Percentiles rank a stretch among this genome's conserved stretches.
phyloP scores from a whole-genome alignment of 371 early-diverging fungal species.

The Mortierella sp. region DNA sequence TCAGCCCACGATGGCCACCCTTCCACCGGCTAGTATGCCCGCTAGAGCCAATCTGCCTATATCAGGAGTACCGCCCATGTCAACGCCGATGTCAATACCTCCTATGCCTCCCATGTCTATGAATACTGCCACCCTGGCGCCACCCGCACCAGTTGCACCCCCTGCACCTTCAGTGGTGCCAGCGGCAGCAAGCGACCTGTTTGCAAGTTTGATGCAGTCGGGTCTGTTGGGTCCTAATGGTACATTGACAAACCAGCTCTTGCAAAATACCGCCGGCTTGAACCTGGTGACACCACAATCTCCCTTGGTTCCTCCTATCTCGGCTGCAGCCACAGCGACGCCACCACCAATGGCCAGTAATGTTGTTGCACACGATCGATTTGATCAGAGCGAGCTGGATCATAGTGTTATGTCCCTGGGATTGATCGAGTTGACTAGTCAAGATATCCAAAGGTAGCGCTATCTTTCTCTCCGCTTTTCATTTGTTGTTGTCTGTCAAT shows the following conservation, averaged over 20 bases:
- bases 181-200: constrained; percentile 42
- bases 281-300: constrained; percentile 31
- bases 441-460: constrained; percentile 57
- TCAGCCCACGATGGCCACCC: constrained; percentile 12
- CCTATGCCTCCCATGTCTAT: constrained; percentile 11
- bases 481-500: neutral
- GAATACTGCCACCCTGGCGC: constrained; percentile 1
- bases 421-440: constrained; percentile 51
- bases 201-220: constrained; percentile 55
- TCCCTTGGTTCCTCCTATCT: constrained; percentile 14
- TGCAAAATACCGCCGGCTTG: constrained; percentile 24
- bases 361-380: constrained; percentile 9
- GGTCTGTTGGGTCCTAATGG: constrained; percentile 54
- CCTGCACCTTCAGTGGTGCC: constrained; percentile 35
- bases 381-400: constrained; percentile 21
- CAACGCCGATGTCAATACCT: constrained; percentile 18
- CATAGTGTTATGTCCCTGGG: constrained; percentile 48
- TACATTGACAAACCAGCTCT: constrained; percentile 18
- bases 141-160: constrained; percentile 14
- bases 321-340: constrained; percentile 4
- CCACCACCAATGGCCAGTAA: constrained; percentile 9
- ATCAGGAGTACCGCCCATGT: constrained; percentile 13
- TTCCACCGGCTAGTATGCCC: no score
- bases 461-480: neutral
- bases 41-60: constrained; percentile 10